These are phyloP conservation scores for Trypanosoma platydactyli DNA, from an alignment of 208 protist genomes.

Conservation along the genomic window DNA sequence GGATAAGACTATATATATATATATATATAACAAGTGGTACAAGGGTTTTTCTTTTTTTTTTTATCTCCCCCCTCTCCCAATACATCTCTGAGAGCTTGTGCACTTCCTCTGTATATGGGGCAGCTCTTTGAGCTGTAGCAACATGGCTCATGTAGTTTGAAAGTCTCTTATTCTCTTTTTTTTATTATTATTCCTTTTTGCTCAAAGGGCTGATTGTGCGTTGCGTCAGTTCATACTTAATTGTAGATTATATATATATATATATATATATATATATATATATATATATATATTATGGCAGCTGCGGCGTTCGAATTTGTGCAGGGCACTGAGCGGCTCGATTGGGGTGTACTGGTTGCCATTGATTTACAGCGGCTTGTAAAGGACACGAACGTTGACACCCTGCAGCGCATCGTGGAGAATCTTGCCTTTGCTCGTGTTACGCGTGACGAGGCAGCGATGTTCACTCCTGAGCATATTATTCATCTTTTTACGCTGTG, in stretches of 20 bases:
- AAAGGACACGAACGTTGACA: slow-evolving; percentile 83
- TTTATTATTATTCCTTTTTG: neutral
- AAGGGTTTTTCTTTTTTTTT: neutral
- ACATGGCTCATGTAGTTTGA: neutral
- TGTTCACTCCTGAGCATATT: slow-evolving; percentile 85
- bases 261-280: neutral
- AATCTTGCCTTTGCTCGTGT: slow-evolving; percentile 88
- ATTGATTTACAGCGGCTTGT: slow-evolving; percentile 84
- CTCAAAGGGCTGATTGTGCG: neutral
- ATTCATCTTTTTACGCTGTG: slow-evolving; percentile 82
- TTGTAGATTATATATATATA: neutral
- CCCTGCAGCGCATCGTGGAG: slow-evolving; percentile 84
- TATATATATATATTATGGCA: slow-evolving; percentile 10
- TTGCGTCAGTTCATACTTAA: neutral
- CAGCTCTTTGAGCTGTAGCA: too few relatives aligned
- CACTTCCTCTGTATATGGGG: too few relatives aligned
- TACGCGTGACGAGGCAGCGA: slow-evolving; percentile 81
- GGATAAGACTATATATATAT: slow-evolving; percentile 10
- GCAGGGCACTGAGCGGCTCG: slow-evolving; percentile 82
- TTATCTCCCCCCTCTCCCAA: neutral
- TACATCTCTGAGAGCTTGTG: too few relatives aligned
- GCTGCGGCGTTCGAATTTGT: slow-evolving; percentile 68
- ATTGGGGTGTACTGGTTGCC: slow-evolving; percentile 88
- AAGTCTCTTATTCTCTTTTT: neutral
- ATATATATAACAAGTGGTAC: neutral